Evolutionary conservation across 2,329 filamentous ascomycete genomes (phyloP).

Genomic region (Macrophomina tecta): DNA sequence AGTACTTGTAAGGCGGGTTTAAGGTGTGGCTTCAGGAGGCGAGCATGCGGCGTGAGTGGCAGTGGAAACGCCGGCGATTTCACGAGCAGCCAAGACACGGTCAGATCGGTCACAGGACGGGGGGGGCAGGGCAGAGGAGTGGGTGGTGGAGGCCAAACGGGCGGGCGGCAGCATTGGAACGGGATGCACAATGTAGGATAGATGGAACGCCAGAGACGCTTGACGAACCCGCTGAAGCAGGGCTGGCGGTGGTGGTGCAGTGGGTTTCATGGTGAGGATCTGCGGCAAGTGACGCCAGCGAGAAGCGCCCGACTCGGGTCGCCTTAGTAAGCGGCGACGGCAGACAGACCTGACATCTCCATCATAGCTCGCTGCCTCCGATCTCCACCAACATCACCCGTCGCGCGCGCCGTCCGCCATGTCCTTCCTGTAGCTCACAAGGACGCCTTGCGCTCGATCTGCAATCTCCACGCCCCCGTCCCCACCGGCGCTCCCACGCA

Average conservation of each 20-base stretch:
- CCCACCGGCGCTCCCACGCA: neutral
- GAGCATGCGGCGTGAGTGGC: slow-evolving; percentile 5
- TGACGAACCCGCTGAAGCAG: neutral
- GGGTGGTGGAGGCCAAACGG: neutral
- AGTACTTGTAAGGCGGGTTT: slow-evolving; percentile 69
- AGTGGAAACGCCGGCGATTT: neutral
- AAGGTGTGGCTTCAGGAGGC: slow-evolving; percentile 1
- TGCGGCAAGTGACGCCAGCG: slow-evolving; percentile 20
- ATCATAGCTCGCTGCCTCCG: slow-evolving; percentile 24
- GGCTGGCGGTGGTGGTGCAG: neutral
- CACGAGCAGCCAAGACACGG: neutral
- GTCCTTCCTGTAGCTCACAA: slow-evolving; percentile 12
- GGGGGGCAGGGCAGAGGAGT: neutral
- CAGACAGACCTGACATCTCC: slow-evolving; percentile 24
- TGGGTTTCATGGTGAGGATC: neutral
- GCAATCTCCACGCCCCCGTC: neutral
- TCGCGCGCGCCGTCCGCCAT: slow-evolving; percentile 8
- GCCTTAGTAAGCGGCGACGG: neutral
- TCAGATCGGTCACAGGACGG: neutral
- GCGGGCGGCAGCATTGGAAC: neutral
- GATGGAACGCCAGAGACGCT: slow-evolving; percentile 13
- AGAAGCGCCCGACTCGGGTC: slow-evolving; percentile 18
- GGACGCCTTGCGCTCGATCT: slow-evolving; percentile 6
- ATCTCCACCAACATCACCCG: slow-evolving; percentile 19
- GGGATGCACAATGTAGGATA: neutral